phyloP scores from a whole-genome alignment of 495 filamentous ascomycete genomes.

The Sordaria brevicollis region DNA sequence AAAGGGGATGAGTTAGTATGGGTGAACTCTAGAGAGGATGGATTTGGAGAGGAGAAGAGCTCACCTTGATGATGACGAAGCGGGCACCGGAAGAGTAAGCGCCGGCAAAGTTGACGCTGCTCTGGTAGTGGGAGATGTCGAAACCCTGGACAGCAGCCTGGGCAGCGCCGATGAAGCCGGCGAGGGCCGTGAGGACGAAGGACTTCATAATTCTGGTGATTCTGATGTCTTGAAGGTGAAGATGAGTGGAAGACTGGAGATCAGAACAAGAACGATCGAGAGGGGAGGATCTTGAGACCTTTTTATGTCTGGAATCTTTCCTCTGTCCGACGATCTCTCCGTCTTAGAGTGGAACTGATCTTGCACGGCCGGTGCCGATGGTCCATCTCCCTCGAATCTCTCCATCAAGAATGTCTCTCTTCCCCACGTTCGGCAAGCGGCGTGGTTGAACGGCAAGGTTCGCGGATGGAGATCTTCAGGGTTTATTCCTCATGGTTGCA shows the following conservation, averaged over 20 bases:
- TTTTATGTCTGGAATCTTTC: not conserved
- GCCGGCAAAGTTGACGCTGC: constrained; percentile 42
- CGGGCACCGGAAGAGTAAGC: constrained; percentile 49
- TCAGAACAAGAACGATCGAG: not conserved
- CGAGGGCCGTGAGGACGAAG: not conserved
- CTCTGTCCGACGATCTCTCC: not conserved
- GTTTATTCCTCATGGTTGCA: not conserved
- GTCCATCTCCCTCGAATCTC: not conserved
- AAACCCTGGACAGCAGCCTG: constrained; percentile 49
- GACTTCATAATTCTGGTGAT: not conserved
- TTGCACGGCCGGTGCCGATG: not conserved
- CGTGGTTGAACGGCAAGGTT: not conserved
- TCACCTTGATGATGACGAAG: constrained; percentile 60
- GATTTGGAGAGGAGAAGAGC: not conserved
- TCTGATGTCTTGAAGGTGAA: not conserved
- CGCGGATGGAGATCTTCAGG: not conserved
- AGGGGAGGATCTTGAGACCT: not conserved
- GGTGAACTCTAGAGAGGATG: not conserved
- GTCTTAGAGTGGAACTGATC: not conserved
- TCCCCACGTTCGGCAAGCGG: not conserved
- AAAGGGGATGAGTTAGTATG: not conserved
- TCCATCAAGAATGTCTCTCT: not conserved
- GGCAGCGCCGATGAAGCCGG: constrained; percentile 12
- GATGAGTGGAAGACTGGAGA: not conserved
- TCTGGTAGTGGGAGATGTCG: constrained; percentile 54